These are phyloP conservation scores for Colletotrichum cuscutae DNA, from an alignment of 2,329 filamentous ascomycete species.

Conservation along the genomic window DNA sequence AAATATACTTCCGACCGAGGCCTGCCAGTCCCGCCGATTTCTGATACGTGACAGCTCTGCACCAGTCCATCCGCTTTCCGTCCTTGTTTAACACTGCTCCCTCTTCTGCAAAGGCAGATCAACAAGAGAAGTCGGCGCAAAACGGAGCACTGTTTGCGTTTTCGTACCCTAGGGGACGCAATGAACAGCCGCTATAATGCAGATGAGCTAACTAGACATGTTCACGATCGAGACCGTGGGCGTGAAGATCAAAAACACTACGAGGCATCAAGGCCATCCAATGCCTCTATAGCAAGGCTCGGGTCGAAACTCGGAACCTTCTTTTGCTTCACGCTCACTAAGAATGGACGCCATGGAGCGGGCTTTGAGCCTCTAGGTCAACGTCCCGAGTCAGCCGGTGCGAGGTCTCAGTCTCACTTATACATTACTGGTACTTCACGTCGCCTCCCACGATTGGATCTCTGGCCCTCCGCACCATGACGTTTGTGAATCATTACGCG, in stretches of 20 bases:
- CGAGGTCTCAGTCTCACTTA: background rate
- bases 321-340: background rate
- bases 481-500: constrained; percentile 6
- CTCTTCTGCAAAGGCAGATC: background rate
- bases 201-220: background rate
- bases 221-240: background rate
- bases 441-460: background rate
- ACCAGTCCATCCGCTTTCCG: constrained; percentile 1
- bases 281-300: background rate
- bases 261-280: background rate
- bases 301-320: background rate
- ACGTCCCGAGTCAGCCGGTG: background rate
- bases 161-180: background rate
- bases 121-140: background rate
- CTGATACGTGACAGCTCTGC: constrained; percentile 18
- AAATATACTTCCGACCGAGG: constrained; percentile 12
- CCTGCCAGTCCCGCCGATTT: constrained; percentile 9
- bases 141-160: background rate
- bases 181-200: background rate
- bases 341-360: background rate
- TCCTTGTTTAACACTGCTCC: background rate
- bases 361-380: background rate
- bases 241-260: background rate
- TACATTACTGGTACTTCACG: background rate
- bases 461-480: background rate